Percentiles rank a stretch among this genome's conserved stretches.
These are phyloP conservation scores for Apiospora kogelbergensis DNA, from an alignment of 2,329 filamentous ascomycete genomes.

Conservation along the genomic window DNA sequence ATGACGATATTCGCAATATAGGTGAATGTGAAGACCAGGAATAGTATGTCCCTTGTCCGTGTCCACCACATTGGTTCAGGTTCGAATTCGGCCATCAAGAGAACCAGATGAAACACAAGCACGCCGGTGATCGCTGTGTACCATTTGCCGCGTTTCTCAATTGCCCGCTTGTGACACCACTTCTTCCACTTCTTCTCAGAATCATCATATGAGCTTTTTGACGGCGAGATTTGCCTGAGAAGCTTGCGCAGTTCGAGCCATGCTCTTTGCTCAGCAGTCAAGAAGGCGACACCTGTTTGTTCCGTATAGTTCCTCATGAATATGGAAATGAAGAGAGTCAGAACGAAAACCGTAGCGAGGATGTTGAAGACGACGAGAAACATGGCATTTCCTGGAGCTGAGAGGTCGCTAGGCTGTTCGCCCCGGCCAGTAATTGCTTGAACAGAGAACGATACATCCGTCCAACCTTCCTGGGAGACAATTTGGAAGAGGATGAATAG, in stretches of 20 bases:
- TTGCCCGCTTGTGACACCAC: conserved; percentile 93
- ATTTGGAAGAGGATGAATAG: conserved; percentile 98
- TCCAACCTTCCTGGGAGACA: conserved; percentile 97
- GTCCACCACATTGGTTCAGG: conserved; percentile 73
- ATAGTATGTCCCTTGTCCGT: conserved; percentile 68
- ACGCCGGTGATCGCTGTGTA: conserved; percentile 78
- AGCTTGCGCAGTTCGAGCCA: conserved; percentile 96
- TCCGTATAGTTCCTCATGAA: conserved; percentile 99
- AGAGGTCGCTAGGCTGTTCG: conserved; percentile 68
- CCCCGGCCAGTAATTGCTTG: conserved; percentile 79
- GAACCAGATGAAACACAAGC: conserved; percentile 77
- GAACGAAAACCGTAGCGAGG: conserved; percentile 90
- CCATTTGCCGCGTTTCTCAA: conserved; percentile 93
- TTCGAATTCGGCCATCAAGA: conserved; percentile 85
- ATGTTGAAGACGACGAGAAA: conserved; percentile 98
- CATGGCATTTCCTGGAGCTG: conserved; percentile 79
- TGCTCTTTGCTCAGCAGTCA: conserved; percentile 93
- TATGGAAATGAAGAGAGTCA: conserved; percentile 96
- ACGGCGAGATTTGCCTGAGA: conserved; percentile 88
- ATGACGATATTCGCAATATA: conserved; percentile 83
- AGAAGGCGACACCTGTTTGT: conserved; percentile 92
- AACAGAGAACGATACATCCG: conserved; percentile 82
- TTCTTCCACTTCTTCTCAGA: conserved; percentile 77
- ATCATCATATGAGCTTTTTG: conserved; percentile 83
- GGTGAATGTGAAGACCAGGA: conserved; percentile 77